These are phyloP conservation scores for Aspergillus ochraceus DNA, from an alignment of 2,329 filamentous ascomycete species.

Conservation along the genomic window DNA sequence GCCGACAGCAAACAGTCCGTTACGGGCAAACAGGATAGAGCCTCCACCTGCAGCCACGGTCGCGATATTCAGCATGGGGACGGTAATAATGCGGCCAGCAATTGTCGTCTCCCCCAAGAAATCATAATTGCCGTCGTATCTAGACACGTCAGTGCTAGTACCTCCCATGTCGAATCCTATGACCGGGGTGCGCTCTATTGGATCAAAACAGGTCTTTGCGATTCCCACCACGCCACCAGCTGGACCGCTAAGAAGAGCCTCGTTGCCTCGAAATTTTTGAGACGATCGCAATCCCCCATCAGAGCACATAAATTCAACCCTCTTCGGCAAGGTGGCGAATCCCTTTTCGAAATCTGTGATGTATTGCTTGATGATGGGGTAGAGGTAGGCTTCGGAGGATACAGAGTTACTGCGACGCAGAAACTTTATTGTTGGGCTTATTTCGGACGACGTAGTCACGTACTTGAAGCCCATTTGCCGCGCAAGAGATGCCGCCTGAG, in stretches of 20 bases:
- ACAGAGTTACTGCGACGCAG: slow-evolving; percentile 70
- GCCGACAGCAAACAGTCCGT: slow-evolving; percentile 84
- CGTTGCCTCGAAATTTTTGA: neutral
- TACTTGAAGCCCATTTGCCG: slow-evolving; percentile 69
- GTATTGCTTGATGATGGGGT: neutral
- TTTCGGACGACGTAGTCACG: slow-evolving; percentile 73
- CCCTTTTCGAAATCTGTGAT: neutral
- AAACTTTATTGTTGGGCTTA: slow-evolving; percentile 59
- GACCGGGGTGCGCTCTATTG: slow-evolving; percentile 73
- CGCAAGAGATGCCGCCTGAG: slow-evolving; percentile 70
- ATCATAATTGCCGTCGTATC: slow-evolving; percentile 82
- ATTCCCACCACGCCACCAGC: slow-evolving; percentile 94
- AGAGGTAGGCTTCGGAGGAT: slow-evolving; percentile 63
- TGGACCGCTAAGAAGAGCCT: neutral
- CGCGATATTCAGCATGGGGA: neutral
- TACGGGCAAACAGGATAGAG: slow-evolving; percentile 71
- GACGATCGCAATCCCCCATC: neutral
- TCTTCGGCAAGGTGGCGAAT: neutral
- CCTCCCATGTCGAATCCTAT: slow-evolving; percentile 95
- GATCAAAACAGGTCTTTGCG: slow-evolving; percentile 84
- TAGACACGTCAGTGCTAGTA: slow-evolving; percentile 84
- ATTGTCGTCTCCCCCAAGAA: slow-evolving; percentile 65
- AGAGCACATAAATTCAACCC: neutral
- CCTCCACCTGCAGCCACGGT: slow-evolving; percentile 74
- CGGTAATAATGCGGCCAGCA: neutral